A percentile compares a stretch with the other conserved stretches of the same genome.
phyloP scores from a whole-genome alignment of 1,139 yeast genomes.

The Sporopachydermia cereana region DNA sequence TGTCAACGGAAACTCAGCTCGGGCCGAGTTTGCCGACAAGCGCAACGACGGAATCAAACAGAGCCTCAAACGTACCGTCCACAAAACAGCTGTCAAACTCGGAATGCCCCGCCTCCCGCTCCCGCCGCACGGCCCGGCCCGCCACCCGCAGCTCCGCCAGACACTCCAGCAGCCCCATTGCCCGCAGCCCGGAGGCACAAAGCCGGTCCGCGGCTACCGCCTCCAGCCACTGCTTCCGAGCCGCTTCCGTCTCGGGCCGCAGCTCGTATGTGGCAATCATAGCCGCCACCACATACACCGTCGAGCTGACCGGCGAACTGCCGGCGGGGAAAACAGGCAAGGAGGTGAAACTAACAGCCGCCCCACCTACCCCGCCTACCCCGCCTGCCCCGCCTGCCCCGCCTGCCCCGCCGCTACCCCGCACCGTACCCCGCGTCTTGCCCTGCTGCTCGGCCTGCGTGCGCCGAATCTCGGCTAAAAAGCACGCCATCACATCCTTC shows the following conservation, averaged over 20 bases:
- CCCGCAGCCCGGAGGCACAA: not conserved
- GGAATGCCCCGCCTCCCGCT: not conserved
- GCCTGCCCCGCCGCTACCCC: not conserved
- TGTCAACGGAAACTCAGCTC: too few relatives aligned
- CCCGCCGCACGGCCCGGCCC: not conserved
- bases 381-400: not conserved
- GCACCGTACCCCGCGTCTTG: not conserved
- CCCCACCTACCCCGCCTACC: not conserved
- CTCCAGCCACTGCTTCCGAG: conserved; percentile 1
- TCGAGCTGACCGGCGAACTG: conserved; percentile 1
- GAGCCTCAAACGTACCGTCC: not conserved
- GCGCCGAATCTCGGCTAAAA: conserved; percentile 14
- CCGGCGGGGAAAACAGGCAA: not conserved
- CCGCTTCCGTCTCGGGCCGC: not conserved
- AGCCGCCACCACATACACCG: conserved; percentile 3
- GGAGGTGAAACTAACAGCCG: not conserved
- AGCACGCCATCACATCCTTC: conserved; percentile 26
- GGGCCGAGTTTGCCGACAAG: too few relatives aligned
- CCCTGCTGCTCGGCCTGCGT: conserved; percentile 14
- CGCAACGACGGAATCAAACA: not conserved
- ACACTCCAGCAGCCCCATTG: not conserved
- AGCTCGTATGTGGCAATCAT: conserved; percentile 6
- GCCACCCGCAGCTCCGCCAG: not conserved
- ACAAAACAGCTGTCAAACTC: not conserved
- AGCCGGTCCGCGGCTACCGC: not conserved